Evolutionary conservation across 1,284 basidiomycete genomes (phyloP).

Genomic region (Puccinia hordei): DNA sequence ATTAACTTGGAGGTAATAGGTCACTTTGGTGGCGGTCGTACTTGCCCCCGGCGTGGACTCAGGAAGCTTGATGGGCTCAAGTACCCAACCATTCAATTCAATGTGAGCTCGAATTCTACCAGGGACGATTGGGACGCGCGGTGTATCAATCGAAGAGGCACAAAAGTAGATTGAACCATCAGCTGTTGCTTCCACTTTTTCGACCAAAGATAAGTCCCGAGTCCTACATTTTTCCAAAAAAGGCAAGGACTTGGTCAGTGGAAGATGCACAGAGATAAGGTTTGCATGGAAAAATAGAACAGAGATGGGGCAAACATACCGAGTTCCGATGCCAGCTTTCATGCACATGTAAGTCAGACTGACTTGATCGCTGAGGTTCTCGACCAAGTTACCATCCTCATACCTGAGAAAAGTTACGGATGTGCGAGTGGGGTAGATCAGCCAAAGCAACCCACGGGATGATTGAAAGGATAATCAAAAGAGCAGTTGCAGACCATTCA

Average conservation of each 20-base stretch:
- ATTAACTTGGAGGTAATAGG: constrained; percentile 55
- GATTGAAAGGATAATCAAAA: not conserved
- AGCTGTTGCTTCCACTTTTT: constrained; percentile 54
- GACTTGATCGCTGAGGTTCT: constrained; percentile 55
- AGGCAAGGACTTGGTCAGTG: not conserved
- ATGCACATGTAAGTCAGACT: constrained; percentile 57
- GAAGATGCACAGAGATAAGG: not conserved
- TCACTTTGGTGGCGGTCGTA: constrained; percentile 47
- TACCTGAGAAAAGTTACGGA: constrained; percentile 50
- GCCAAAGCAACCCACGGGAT: not conserved
- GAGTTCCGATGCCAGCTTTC: constrained; percentile 55
- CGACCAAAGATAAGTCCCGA: constrained; percentile 56
- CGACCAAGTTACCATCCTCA: constrained; percentile 56
- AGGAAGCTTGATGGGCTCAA: constrained; percentile 52
- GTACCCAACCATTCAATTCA: constrained; percentile 56
- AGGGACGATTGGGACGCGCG: constrained; percentile 54
- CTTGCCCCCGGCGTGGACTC: not conserved
- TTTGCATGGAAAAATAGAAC: not conserved
- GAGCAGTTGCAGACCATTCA: constrained; percentile 54
- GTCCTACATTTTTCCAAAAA: constrained; percentile 49
- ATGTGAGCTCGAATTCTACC: constrained; percentile 56
- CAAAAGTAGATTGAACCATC: constrained; percentile 56
- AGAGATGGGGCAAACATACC: constrained; percentile 23
- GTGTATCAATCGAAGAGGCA: constrained; percentile 56
- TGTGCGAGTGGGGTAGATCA: not conserved